A percentile compares a stretch with the other conserved stretches of the same genome.
Conservation (phyloP, 306 rosid species). For the Acacia crassicarpa region DNA sequence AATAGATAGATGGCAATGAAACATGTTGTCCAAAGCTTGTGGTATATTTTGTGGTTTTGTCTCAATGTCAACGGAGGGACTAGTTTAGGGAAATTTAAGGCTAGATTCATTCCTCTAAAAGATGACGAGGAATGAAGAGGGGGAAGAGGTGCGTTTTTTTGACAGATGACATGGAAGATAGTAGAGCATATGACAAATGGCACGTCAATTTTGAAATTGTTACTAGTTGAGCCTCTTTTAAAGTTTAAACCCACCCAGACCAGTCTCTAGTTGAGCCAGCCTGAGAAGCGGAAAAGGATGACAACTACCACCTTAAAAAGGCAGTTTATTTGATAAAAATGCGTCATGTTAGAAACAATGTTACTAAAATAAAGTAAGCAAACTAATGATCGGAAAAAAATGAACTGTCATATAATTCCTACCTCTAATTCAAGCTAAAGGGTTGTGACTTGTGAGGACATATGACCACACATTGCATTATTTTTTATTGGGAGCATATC, state of each 20-base stretch:
- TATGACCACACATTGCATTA: neutral
- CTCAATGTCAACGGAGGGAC: neutral
- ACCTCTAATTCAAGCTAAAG: no score
- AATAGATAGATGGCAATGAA: neutral
- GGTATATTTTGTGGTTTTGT: neutral
- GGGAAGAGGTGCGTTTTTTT: neutral
- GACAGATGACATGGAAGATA: neutral
- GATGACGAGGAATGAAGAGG: neutral
- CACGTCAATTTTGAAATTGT: neutral
- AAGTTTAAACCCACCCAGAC: neutral
- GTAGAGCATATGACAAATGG: neutral
- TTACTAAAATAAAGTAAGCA: neutral
- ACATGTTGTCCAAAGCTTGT: neutral
- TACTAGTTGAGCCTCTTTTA: neutral
- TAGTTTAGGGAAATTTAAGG: neutral
- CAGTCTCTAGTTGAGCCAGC: neutral
- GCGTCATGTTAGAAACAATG: neutral
- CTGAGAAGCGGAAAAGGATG: neutral
- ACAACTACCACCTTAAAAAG: neutral
- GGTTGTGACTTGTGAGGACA: no score
- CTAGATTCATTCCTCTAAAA: neutral
- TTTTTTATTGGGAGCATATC: no score
- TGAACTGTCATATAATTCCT: no score
- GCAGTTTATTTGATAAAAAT: neutral
- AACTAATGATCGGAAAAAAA: no score